Conservation (phyloP, 75 land plant genomes). For the Cryptomeria japonica region DNA sequence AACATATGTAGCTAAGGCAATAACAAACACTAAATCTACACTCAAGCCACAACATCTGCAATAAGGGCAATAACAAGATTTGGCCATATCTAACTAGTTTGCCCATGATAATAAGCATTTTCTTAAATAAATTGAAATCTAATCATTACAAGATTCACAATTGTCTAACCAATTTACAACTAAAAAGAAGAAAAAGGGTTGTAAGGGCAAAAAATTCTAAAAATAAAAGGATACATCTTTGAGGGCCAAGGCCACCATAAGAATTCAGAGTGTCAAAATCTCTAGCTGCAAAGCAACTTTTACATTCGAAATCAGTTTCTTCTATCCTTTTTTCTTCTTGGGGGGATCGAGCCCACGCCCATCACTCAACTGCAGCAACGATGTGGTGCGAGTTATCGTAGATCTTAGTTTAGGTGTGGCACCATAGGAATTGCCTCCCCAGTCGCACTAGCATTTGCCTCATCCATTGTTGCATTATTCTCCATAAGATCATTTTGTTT, state of each 20-base stretch:
- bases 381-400: conserved; percentile 65
- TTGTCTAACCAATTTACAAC: neutral
- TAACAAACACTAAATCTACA: too few relatives aligned
- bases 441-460: conserved; percentile 23
- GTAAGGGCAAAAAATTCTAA: neutral
- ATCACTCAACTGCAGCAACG: conserved; percentile 16
- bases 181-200: neutral
- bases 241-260: conserved; percentile 92
- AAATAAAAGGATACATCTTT: conserved; percentile 56
- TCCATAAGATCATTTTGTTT: conserved; percentile 96
- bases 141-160: neutral
- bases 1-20: too few relatives aligned
- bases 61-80: too few relatives aligned
- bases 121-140: neutral
- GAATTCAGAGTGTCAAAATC: conserved; percentile 87
- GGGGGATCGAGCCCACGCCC: conserved; percentile 17
- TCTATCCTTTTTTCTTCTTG: conserved; percentile 94
- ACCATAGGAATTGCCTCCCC: conserved; percentile 14
- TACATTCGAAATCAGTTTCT: conserved; percentile 60
- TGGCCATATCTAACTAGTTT: neutral
- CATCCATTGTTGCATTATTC: conserved; percentile 84
- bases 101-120: neutral
- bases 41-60: too few relatives aligned
- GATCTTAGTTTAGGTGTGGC: conserved; percentile 77
- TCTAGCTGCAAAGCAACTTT: conserved; percentile 54